phyloP scores from a whole-genome alignment of 768 basidiomycete genomes.

The Pulveroboletus sp. region DNA sequence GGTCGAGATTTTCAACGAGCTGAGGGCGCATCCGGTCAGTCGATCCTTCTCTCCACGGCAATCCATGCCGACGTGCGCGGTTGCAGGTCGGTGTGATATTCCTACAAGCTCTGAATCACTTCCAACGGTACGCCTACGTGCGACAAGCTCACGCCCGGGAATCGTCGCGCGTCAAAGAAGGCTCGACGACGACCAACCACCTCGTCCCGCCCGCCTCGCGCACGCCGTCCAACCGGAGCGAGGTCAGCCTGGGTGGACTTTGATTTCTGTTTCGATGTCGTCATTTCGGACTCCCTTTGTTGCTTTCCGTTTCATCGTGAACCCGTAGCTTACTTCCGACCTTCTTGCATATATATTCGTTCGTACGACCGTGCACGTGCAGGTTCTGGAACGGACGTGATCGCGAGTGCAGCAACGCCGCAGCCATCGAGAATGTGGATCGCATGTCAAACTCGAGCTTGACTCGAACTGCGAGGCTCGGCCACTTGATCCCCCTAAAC shows the following conservation, averaged over 20 bases:
- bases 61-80: no score
- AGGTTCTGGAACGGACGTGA: no score
- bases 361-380: not conserved
- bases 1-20: conserved; percentile 77
- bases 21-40: conserved; percentile 73
- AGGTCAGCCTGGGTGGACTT: conserved; percentile 38
- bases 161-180: conserved; percentile 34
- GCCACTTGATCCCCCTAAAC: no score
- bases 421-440: no score
- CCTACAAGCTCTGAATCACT: conserved; percentile 78
- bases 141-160: conserved; percentile 75
- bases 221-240: conserved; percentile 45
- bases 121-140: conserved; percentile 85
- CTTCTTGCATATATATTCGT: conserved; percentile 26
- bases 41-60: not conserved
- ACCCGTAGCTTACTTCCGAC: conserved; percentile 29
- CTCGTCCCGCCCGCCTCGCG: conserved; percentile 32
- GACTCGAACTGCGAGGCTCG: no score
- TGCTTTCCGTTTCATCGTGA: conserved; percentile 2
- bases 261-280: conserved; percentile 14
- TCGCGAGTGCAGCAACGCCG: no score
- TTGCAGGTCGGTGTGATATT: conserved; percentile 73
- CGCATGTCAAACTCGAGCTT: no score
- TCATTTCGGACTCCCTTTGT: not conserved
- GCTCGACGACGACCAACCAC: conserved; percentile 19